These are phyloP conservation scores for Hypoxylon lienhwacheense DNA, from an alignment of 495 filamentous ascomycete genomes.

Conservation along the genomic window DNA sequence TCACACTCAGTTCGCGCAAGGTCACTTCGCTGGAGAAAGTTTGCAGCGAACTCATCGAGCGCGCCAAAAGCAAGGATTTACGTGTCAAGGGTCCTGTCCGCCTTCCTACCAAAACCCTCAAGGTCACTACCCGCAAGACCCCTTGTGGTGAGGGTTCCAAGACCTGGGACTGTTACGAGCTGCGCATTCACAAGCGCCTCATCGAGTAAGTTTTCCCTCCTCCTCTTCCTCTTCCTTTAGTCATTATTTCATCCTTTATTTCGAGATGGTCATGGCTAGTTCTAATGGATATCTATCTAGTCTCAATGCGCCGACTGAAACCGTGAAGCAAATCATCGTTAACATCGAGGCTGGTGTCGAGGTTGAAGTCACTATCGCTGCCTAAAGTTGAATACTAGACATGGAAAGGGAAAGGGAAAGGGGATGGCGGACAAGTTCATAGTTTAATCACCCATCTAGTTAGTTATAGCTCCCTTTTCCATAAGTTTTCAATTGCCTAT, in stretches of 20 bases:
- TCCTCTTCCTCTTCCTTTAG: background rate
- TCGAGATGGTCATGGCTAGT: too few relatives aligned
- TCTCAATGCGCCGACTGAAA: conserved; percentile 95
- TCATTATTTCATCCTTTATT: background rate
- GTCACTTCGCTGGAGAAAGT: conserved; percentile 97
- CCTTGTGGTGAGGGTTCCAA: conserved; percentile 99
- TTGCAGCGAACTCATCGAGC: conserved; percentile 96
- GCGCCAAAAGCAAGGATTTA: conserved; percentile 97
- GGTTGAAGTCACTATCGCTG: conserved; percentile 99
- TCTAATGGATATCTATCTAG: too few relatives aligned
- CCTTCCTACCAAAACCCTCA: conserved; percentile 95
- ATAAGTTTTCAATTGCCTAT: too few relatives aligned
- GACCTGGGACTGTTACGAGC: conserved; percentile 99
- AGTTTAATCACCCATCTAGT: too few relatives aligned
- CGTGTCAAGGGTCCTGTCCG: conserved; percentile 98
- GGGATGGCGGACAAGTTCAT: too few relatives aligned
- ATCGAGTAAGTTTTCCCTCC: conserved; percentile 68
- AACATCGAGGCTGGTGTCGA: conserved; percentile 99
- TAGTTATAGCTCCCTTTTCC: too few relatives aligned
- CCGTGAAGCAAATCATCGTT: conserved; percentile 99
- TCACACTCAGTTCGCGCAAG: conserved; percentile 93
- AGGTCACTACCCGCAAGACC: conserved; percentile 85
- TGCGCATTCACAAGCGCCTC: conserved; percentile 98
- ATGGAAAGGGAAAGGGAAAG: conserved; percentile 1
- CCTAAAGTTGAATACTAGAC: conserved; percentile 61